Percentiles rank a stretch among this genome's conserved stretches.
These are phyloP conservation scores for Gamsiella multidivaricata DNA, from an alignment of 192 early-diverging fungal species.

Conservation along the genomic window DNA sequence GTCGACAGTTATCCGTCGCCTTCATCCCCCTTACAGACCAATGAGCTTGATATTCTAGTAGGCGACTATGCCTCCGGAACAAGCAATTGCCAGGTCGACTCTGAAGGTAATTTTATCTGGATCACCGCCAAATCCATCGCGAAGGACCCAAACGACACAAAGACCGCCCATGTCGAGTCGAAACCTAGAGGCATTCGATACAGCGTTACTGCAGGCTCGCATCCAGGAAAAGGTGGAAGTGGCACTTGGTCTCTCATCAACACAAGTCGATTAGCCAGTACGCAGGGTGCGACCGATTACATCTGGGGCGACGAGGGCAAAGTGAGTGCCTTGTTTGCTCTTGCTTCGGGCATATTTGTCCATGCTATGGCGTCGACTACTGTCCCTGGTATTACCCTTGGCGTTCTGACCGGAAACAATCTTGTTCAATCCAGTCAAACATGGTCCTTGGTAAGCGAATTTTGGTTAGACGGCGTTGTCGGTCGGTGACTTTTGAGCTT, in stretches of 20 bases:
- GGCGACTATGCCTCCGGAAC: slow-evolving; percentile 3
- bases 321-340: slow-evolving; percentile 1
- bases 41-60: slow-evolving; percentile 2
- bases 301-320: neutral
- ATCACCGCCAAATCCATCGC: slow-evolving; percentile 8
- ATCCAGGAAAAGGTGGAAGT: neutral
- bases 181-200: slow-evolving; percentile 5
- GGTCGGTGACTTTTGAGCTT: slow-evolving; percentile 9
- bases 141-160: neutral
- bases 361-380: neutral
- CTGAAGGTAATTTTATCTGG: slow-evolving; percentile 25
- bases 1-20: neutral
- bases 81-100: slow-evolving; percentile 14
- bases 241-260: neutral
- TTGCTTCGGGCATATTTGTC: slow-evolving; percentile 15
- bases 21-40: neutral
- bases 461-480: neutral
- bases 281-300: neutral
- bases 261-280: neutral
- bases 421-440: slow-evolving; percentile 13
- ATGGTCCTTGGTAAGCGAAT: slow-evolving; percentile 15
- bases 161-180: neutral
- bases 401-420: neutral
- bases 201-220: neutral
- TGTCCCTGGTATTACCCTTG: neutral